phyloP scores from a whole-genome alignment of 345 rosid genomes.

The Arabidopsis arenosa region DNA sequence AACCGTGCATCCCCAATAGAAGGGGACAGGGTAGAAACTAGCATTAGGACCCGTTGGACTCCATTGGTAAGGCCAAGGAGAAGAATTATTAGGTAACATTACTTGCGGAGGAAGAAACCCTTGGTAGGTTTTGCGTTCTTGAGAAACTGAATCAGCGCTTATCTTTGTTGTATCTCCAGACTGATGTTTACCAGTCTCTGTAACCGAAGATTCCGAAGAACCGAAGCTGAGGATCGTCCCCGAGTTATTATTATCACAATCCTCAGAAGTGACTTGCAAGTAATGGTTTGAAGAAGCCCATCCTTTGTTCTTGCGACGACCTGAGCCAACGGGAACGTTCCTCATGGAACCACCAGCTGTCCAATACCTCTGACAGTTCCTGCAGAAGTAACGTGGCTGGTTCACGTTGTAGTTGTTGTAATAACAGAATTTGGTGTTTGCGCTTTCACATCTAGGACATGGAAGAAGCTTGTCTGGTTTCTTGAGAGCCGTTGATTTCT shows the following conservation, averaged over 20 bases:
- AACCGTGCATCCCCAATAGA: slow-evolving; percentile 56
- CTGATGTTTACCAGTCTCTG: slow-evolving; percentile 32
- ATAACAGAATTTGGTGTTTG: slow-evolving; percentile 87
- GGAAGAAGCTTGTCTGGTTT: slow-evolving; percentile 76
- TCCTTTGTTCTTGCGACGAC: slow-evolving; percentile 81
- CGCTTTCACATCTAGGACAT: slow-evolving; percentile 84
- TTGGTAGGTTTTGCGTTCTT: slow-evolving; percentile 31
- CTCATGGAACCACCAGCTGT: slow-evolving; percentile 93
- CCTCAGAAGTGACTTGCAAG: slow-evolving; percentile 41
- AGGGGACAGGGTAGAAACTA: slow-evolving; percentile 54
- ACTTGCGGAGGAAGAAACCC: slow-evolving; percentile 45
- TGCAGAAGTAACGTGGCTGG: slow-evolving; percentile 93
- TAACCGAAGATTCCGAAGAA: slow-evolving; percentile 55
- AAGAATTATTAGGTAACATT: slow-evolving; percentile 26
- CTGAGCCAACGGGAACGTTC: slow-evolving; percentile 82
- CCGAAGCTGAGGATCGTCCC: slow-evolving; percentile 62
- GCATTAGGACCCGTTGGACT: slow-evolving; percentile 48
- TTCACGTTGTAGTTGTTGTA: slow-evolving; percentile 86
- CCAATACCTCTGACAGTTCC: slow-evolving; percentile 93
- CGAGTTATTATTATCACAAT: slow-evolving; percentile 42
- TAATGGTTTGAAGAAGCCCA: slow-evolving; percentile 49
- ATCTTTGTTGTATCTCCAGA: slow-evolving; percentile 35
- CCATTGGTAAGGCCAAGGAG: slow-evolving; percentile 61
- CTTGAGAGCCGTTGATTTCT: slow-evolving; percentile 48
- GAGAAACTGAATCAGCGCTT: slow-evolving; percentile 34